Evolutionary conservation across 345 rosid genomes (phyloP).

Genomic region (Hirschfeldia incana): DNA sequence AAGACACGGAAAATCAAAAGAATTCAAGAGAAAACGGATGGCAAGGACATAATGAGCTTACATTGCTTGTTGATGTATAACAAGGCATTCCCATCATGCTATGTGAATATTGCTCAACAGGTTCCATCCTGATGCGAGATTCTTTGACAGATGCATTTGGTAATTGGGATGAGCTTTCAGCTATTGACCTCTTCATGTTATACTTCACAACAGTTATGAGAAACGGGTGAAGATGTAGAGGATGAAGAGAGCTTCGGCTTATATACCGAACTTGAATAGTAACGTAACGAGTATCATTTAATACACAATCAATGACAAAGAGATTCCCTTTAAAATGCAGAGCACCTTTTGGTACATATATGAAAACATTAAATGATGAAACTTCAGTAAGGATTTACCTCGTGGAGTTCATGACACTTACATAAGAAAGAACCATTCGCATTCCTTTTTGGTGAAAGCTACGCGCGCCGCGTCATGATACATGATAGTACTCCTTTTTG

Average conservation of each 20-base stretch:
- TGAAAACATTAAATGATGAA: conserved; percentile 9
- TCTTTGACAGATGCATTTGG: conserved; percentile 7
- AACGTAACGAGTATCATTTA: conserved; percentile 17
- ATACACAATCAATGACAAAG: conserved; percentile 7
- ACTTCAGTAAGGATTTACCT: background rate
- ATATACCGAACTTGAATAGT: conserved; percentile 2
- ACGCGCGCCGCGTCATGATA: background rate
- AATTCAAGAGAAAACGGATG: background rate
- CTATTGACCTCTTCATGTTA: conserved; percentile 9
- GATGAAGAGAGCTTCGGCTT: background rate
- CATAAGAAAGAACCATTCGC: background rate
- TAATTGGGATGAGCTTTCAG: background rate
- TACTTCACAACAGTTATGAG: background rate
- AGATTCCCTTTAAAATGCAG: background rate
- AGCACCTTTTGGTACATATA: background rate
- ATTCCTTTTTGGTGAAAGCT: background rate
- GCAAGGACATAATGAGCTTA: background rate
- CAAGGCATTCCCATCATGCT: background rate
- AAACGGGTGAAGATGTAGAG: background rate
- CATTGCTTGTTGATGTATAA: background rate
- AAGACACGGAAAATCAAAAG: background rate
- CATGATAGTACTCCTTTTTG: background rate
- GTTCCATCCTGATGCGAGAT: conserved; percentile 10
- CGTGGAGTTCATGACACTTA: conserved; percentile 13
- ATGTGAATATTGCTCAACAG: background rate